Percentiles rank a stretch among this genome's conserved stretches.
These are phyloP conservation scores for Capronia coronata DNA, from an alignment of 2,329 filamentous ascomycete genomes.

Conservation along the genomic window DNA sequence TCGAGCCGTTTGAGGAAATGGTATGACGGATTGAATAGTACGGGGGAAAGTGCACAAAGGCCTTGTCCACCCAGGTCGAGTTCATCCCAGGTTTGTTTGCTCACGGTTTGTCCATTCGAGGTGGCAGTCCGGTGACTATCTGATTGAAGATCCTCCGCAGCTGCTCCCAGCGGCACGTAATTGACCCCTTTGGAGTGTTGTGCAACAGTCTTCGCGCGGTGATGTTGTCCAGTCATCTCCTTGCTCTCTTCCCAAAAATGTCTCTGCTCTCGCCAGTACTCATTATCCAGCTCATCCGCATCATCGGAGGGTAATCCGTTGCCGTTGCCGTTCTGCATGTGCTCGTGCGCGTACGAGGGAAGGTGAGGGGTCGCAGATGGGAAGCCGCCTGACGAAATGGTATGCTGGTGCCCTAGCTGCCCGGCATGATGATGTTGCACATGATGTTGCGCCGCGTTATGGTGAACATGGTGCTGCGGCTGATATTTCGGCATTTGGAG, in stretches of 20 bases:
- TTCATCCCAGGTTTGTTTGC: constrained; percentile 79
- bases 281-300: constrained; percentile 53
- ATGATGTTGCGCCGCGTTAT: constrained; percentile 38
- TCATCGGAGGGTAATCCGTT: constrained; percentile 49
- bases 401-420: constrained; percentile 45
- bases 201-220: constrained; percentile 54
- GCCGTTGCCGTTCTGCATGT: constrained; percentile 55
- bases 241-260: constrained; percentile 69
- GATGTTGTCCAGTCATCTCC: constrained; percentile 61
- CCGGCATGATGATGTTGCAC: constrained; percentile 34
- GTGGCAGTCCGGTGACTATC: constrained; percentile 61
- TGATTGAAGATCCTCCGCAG: constrained; percentile 43
- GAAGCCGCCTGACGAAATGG: constrained; percentile 43
- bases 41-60: constrained; percentile 69
- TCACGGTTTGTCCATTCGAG: constrained; percentile 42
- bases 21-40: constrained; percentile 68
- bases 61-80: constrained; percentile 96
- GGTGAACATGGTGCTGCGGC: constrained; percentile 41
- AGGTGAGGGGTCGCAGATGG: constrained; percentile 51
- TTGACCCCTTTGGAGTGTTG: constrained; percentile 44
- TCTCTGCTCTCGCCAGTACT: constrained; percentile 84
- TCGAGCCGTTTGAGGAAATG: constrained; percentile 86
- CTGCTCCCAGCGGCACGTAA: constrained; percentile 42
- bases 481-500: constrained; percentile 46
- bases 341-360: constrained; percentile 41